phyloP scores from a whole-genome alignment of 129 eudicot species.

The Flaveria ramosissima region DNA sequence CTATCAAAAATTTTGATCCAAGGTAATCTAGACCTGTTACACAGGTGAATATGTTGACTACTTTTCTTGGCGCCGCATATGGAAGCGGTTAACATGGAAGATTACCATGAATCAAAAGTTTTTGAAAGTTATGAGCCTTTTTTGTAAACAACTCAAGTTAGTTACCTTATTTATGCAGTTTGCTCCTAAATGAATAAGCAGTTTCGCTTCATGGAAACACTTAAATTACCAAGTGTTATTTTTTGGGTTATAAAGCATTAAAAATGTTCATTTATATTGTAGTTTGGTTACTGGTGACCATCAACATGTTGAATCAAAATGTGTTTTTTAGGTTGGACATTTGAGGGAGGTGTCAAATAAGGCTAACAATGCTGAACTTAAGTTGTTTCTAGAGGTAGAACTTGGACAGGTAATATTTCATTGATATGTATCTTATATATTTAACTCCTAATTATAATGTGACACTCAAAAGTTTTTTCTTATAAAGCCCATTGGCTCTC shows the following conservation, averaged over 20 bases:
- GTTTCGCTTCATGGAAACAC: background rate
- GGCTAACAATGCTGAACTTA: constrained; percentile 72
- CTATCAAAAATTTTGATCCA: background rate
- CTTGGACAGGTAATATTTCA: constrained; percentile 53
- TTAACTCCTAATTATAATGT: background rate
- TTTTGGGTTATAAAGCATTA: constrained; percentile 3
- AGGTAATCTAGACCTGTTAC: background rate
- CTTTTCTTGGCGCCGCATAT: background rate
- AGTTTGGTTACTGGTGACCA: constrained; percentile 9
- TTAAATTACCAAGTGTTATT: background rate
- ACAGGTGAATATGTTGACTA: background rate
- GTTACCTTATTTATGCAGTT: background rate
- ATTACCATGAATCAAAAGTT: background rate
- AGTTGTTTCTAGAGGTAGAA: constrained; percentile 82
- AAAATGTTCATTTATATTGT: background rate
- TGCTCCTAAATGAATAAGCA: background rate
- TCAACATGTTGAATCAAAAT: constrained; percentile 16
- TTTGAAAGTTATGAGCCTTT: background rate
- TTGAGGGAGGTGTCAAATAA: constrained; percentile 75
- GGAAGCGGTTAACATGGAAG: constrained; percentile 3
- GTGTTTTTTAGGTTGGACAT: constrained; percentile 67
- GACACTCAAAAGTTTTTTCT: background rate
- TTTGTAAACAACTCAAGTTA: background rate
- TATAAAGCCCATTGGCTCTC: constrained; percentile 4
- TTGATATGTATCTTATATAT: background rate